Conservation (phyloP, 1,139 yeast genomes). For the Eremothecium sinecaudum region DNA sequence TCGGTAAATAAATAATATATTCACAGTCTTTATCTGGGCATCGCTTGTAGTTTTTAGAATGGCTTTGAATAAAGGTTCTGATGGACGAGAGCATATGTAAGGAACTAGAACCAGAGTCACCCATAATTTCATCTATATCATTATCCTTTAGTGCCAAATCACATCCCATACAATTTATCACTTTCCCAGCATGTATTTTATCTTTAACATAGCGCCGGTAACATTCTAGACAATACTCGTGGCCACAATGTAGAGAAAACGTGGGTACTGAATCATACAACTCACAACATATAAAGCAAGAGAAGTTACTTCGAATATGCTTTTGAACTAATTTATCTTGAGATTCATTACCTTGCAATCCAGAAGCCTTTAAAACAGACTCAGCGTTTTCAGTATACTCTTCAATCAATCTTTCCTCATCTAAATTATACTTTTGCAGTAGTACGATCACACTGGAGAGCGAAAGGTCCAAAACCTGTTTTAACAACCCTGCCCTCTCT, state of each 20-base stretch:
- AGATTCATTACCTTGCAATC: conserved; percentile 31
- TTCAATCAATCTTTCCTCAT: conserved; percentile 60
- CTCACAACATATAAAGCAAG: conserved; percentile 68
- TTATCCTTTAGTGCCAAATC: conserved; percentile 29
- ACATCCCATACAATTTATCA: conserved; percentile 58
- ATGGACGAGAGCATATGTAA: conserved; percentile 33
- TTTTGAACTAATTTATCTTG: conserved; percentile 13
- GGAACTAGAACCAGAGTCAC: conserved; percentile 25
- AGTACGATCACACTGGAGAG: conserved; percentile 36
- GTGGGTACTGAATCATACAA: conserved; percentile 32
- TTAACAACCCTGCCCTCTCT: conserved; percentile 20
- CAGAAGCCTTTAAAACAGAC: conserved; percentile 40
- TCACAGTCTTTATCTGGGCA: conserved; percentile 87
- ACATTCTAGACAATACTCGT: conserved; percentile 60
- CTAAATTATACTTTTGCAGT: conserved; percentile 62
- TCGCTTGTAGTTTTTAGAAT: conserved; percentile 47
- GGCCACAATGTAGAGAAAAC: conserved; percentile 58
- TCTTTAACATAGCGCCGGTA: conserved; percentile 50
- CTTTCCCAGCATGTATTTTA: conserved; percentile 43
- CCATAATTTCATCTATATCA: conserved; percentile 33
- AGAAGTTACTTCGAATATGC: conserved; percentile 31
- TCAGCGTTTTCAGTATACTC: conserved; percentile 49
- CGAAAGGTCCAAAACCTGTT: conserved; percentile 25
- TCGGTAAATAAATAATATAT: conserved; percentile 44
- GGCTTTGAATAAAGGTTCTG: conserved; percentile 45